Evolutionary conservation across 2,329 filamentous ascomycete genomes (phyloP).

Genomic region (Paradendryphiella salina): DNA sequence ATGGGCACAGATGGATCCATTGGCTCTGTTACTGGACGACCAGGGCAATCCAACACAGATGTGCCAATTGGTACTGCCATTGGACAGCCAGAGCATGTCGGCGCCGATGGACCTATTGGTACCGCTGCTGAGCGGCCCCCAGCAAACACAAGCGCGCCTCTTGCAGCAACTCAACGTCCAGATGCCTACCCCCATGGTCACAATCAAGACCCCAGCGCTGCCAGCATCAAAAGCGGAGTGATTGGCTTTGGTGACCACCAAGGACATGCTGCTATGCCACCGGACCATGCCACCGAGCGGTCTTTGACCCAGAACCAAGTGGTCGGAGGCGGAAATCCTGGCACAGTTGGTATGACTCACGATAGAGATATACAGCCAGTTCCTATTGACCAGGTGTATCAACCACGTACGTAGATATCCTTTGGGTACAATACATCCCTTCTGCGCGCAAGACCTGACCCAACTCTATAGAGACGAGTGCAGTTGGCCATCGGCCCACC

Average conservation of each 20-base stretch:
- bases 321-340: conserved; percentile 22
- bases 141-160: background rate
- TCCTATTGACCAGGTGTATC: conserved; percentile 4
- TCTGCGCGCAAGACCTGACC: conserved; percentile 11
- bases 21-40: background rate
- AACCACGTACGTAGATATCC: conserved; percentile 27
- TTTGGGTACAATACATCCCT: background rate
- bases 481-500: conserved; percentile 3
- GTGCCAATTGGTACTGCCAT: background rate
- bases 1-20: conserved; percentile 13
- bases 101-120: background rate
- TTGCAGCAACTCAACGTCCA: conserved; percentile 22
- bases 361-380: conserved; percentile 8
- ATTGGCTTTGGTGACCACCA: conserved; percentile 38
- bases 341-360: conserved; percentile 14
- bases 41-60: background rate
- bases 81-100: too few species aligned
- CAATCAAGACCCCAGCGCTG: conserved; percentile 33
- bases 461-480: conserved; percentile 8
- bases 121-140: conserved; percentile 2
- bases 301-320: conserved; percentile 19
- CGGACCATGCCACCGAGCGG: conserved; percentile 18
- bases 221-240: conserved; percentile 49
- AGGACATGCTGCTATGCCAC: conserved; percentile 32
- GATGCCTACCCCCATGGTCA: conserved; percentile 16